Percentiles rank a stretch among this genome's conserved stretches.
These are phyloP conservation scores for Drechslera avenae DNA, from an alignment of 2,329 filamentous ascomycete genomes.

Conservation along the genomic window DNA sequence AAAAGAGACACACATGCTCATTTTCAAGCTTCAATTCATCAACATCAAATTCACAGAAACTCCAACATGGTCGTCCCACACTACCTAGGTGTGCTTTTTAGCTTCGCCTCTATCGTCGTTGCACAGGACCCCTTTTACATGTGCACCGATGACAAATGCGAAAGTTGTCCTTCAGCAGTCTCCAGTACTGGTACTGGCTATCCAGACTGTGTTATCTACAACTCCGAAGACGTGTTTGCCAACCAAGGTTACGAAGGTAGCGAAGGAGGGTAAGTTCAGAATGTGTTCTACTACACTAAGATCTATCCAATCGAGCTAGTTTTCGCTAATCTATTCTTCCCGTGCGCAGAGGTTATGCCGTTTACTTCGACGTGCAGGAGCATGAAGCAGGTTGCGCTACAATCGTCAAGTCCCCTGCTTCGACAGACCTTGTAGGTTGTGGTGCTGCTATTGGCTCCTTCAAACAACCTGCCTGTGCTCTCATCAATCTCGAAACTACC, in stretches of 20 bases:
- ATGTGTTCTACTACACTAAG: neutral
- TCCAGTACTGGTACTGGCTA: neutral
- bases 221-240: neutral
- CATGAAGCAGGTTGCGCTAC: neutral
- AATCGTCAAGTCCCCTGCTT: neutral
- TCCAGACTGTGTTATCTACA: conserved; percentile 1
- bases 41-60: neutral
- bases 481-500: neutral
- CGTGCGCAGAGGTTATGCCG: neutral
- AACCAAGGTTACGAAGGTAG: neutral
- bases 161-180: neutral
- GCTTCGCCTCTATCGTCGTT: neutral
- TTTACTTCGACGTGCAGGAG: neutral
- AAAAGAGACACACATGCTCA: neutral
- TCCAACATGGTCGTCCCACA: neutral
- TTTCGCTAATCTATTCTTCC: neutral
- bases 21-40: neutral
- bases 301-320: neutral
- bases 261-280: conserved; percentile 1
- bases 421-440: neutral
- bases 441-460: neutral
- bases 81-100: neutral
- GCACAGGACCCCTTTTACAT: neutral
- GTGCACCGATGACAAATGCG: neutral
- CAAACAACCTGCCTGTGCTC: neutral